phyloP scores from a whole-genome alignment of 768 basidiomycete species.

The Saitozyma sp. region DNA sequence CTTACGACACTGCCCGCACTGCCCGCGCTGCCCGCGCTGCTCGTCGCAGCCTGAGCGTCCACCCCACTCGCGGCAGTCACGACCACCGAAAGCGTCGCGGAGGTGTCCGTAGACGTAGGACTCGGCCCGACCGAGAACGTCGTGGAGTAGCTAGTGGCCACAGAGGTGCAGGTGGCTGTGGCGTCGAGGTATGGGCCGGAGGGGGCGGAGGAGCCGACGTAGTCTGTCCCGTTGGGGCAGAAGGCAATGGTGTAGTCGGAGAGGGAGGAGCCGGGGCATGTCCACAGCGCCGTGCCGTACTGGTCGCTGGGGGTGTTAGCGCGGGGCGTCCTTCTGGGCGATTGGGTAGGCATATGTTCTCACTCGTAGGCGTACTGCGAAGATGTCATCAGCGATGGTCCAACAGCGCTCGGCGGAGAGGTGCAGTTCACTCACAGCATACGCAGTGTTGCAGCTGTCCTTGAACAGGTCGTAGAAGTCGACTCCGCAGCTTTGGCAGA shows the following conservation, averaged over 20 bases:
- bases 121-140: slow-evolving; percentile 16
- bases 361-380: slow-evolving; percentile 33
- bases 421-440: slow-evolving; percentile 24
- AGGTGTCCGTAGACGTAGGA: slow-evolving; percentile 7
- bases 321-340: neutral
- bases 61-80: neutral
- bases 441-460: slow-evolving; percentile 18
- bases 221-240: slow-evolving; percentile 25
- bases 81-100: neutral
- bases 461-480: slow-evolving; percentile 37
- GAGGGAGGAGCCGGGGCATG: slow-evolving; percentile 8
- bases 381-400: neutral
- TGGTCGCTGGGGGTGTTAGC: slow-evolving; percentile 19
- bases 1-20: neutral
- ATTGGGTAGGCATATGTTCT: slow-evolving; percentile 3
- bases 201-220: slow-evolving; percentile 13
- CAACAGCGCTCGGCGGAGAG: neutral
- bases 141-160: slow-evolving; percentile 10
- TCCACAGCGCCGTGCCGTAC: slow-evolving; percentile 20
- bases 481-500: slow-evolving; percentile 25
- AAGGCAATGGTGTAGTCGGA: slow-evolving; percentile 32
- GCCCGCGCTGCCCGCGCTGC: neutral
- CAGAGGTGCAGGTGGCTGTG: slow-evolving; percentile 17
- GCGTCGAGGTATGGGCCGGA: slow-evolving; percentile 9
- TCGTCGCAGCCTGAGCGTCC: neutral